phyloP scores from a whole-genome alignment of 768 basidiomycete species.

The Boletus sensibilis region DNA sequence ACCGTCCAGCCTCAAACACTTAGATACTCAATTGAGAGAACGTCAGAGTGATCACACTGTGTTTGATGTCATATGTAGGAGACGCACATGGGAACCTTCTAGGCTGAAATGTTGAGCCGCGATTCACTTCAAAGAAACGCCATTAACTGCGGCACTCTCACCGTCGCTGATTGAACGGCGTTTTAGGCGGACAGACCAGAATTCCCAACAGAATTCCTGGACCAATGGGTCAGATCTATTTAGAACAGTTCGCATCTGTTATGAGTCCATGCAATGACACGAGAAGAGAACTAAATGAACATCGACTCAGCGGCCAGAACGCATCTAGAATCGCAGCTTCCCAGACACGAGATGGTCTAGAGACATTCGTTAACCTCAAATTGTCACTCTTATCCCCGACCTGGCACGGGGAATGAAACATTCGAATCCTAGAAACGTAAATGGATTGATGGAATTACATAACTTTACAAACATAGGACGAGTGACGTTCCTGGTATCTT shows the following conservation, averaged over 20 bases:
- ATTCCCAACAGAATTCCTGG: background rate
- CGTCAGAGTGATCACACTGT: background rate
- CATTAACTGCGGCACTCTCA: background rate
- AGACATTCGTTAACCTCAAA: background rate
- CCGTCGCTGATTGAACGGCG: constrained; percentile 6
- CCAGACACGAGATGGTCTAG: background rate
- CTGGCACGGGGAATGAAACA: background rate
- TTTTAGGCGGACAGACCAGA: background rate
- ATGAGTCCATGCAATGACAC: background rate
- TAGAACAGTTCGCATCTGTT: background rate
- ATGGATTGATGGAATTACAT: background rate
- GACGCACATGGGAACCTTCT: background rate
- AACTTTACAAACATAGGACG: background rate
- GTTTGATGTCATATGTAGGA: background rate
- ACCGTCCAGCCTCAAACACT: background rate
- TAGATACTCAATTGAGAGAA: background rate
- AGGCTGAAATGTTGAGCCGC: background rate
- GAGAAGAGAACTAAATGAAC: background rate
- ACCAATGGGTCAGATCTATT: background rate
- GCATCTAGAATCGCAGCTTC: background rate
- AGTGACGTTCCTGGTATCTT: constrained; percentile 15
- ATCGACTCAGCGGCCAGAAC: background rate
- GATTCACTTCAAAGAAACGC: background rate
- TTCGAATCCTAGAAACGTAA: background rate
- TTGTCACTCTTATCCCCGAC: constrained; percentile 1